Evolutionary conservation across 1,139 yeast species (phyloP).

Genomic region (Kodamaea ohmeri): DNA sequence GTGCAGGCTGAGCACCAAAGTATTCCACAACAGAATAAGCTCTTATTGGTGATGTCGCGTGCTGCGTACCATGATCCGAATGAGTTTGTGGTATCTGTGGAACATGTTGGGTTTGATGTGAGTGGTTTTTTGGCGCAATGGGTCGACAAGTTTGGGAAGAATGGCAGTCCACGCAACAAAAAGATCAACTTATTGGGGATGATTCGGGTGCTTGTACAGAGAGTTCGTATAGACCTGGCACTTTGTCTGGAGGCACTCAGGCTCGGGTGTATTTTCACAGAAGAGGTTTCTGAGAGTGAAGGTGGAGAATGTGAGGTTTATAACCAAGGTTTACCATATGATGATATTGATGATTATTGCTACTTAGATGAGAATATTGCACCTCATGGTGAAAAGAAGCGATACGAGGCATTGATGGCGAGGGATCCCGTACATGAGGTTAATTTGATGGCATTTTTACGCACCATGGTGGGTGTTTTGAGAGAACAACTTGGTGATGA

Average conservation of each 20-base stretch:
- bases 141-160: constrained; percentile 41
- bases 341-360: constrained; percentile 48
- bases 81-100: constrained; percentile 34
- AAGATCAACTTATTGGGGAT: constrained; percentile 57
- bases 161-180: constrained; percentile 67
- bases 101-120: constrained; percentile 31
- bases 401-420: constrained; percentile 48
- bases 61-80: constrained; percentile 47
- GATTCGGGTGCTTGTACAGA: constrained; percentile 10
- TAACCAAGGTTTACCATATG: constrained; percentile 54
- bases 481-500: constrained; percentile 17
- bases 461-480: constrained; percentile 23
- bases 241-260: constrained; percentile 43
- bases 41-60: constrained; percentile 54
- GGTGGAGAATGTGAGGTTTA: constrained; percentile 65
- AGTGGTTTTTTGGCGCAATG: constrained; percentile 30
- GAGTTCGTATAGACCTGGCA: constrained; percentile 26
- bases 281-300: constrained; percentile 65
- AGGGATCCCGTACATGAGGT: constrained; percentile 60
- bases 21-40: constrained; percentile 47
- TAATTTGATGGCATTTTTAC: too few relatives aligned
- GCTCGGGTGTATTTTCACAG: constrained; percentile 59
- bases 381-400: constrained; percentile 56
- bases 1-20: constrained; percentile 50
- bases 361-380: constrained; percentile 46